Conservation (phyloP, 2,329 filamentous ascomycete species). For the Exophiala spinifera region DNA sequence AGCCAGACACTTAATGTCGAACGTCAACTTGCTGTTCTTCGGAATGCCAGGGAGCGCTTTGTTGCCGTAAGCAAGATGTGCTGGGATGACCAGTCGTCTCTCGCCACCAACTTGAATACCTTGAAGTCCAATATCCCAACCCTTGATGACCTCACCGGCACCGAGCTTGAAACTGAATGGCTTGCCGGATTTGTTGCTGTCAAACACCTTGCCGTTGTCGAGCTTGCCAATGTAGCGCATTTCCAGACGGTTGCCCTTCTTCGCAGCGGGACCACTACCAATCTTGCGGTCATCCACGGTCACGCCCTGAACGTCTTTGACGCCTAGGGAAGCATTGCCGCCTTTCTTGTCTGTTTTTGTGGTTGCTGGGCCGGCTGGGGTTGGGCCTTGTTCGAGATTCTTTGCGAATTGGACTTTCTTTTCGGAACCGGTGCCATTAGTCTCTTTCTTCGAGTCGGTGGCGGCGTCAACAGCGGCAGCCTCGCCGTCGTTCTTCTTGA, state of each 20-base stretch:
- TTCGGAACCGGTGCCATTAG: conserved; percentile 52
- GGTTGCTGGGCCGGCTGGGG: conserved; percentile 58
- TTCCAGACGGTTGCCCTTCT: conserved; percentile 84
- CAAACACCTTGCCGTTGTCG: conserved; percentile 85
- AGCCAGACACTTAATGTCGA: conserved; percentile 77
- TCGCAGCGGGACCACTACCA: conserved; percentile 77
- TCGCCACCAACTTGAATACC: conserved; percentile 94
- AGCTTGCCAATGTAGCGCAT: conserved; percentile 99
- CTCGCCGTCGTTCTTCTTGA: conserved; percentile 97
- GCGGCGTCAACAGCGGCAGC: conserved; percentile 52
- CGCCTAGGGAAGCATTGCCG: conserved; percentile 57
- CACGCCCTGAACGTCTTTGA: conserved; percentile 82
- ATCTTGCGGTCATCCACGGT: conserved; percentile 91
- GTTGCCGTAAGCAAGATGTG: conserved; percentile 84
- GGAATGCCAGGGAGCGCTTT: conserved; percentile 81
- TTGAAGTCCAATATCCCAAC: conserved; percentile 90
- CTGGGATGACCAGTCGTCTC: conserved; percentile 85
- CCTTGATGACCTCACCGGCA: conserved; percentile 94
- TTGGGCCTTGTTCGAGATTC: conserved; percentile 96
- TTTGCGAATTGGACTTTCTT: conserved; percentile 95
- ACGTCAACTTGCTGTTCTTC: conserved; percentile 83
- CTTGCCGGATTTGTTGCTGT: conserved; percentile 95
- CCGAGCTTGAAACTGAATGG: conserved; percentile 96
- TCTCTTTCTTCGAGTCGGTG: conserved; percentile 53
- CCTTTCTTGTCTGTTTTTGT: conserved; percentile 44